These are phyloP conservation scores for Vachellia collinsii DNA, from an alignment of 306 rosid species.

Conservation along the genomic window DNA sequence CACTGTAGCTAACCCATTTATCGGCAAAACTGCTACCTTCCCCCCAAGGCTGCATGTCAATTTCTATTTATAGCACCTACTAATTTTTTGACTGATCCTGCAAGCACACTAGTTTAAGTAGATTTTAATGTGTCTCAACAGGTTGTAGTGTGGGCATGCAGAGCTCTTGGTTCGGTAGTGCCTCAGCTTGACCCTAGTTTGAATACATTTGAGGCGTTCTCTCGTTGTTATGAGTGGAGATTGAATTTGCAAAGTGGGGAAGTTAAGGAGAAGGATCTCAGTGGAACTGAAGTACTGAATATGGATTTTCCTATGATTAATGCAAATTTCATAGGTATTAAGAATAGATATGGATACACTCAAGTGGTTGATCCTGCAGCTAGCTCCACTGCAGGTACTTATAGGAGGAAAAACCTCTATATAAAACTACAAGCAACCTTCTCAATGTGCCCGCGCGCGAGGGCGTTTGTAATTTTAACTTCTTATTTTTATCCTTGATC, in stretches of 20 bases:
- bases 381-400: conserved; percentile 37
- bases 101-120: not conserved
- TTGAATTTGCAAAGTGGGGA: conserved; percentile 46
- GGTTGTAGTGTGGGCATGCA: conserved; percentile 62
- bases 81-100: not conserved
- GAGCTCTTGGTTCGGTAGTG: conserved; percentile 50
- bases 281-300: conserved; percentile 5
- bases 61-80: not conserved
- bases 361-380: conserved; percentile 46
- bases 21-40: not conserved
- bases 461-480: not conserved
- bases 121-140: conserved; percentile 20
- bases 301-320: conserved; percentile 58
- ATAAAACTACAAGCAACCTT: not conserved
- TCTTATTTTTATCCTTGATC: not conserved
- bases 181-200: conserved; percentile 40
- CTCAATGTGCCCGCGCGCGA: no score
- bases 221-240: conserved; percentile 56
- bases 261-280: conserved; percentile 40
- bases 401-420: no score
- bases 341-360: conserved; percentile 47
- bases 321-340: conserved; percentile 38
- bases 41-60: not conserved
- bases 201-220: conserved; percentile 42
- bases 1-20: not conserved